Base-by-base conservation (phyloP, 129 eudicot genomes). In the Artemisia annua region DNA sequence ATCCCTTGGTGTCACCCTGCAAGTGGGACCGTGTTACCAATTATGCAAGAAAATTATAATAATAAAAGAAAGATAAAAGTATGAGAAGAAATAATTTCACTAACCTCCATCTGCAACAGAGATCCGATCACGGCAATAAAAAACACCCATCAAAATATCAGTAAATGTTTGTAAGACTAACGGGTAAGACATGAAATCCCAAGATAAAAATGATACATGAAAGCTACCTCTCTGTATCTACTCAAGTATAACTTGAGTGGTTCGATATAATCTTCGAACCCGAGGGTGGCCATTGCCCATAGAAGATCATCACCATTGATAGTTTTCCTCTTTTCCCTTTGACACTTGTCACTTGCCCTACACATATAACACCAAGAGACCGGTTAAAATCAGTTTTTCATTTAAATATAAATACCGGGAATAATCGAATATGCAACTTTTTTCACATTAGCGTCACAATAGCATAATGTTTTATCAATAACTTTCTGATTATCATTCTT, bases 291-390 rank as follows among this genome's bases (percentile, higher is more conserved):
- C 97, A 91, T 88, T 48, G 97, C 91, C 95, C 97, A 91, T 18
- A 91, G 70, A 78, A 91, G 81, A 84, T 91, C 97, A 78, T 91
- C 97, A 67, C 97, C 97, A 48, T 88, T 91, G 39, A 91, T 84
- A 0, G 97, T 91, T 88, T 91, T 91, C 80, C 97, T 85, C 78
- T 91, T 91, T 78, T 91, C 97, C 61, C 84, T 91, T 85, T 85
- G 97, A 73, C 97, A 91, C 84, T 91, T 91, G 62, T 91, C 97
- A 35, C 97, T 91, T 7, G 97, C 97, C 88, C 97, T 91, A 24
- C 43, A 78, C 43, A 55, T 72, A 67, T 69, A 84, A 71, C 71
- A 63, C 62, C 63, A 74, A 60, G n/a, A 52, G 5, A 70, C 51
- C 48, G 53, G 49, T 17, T 58, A 46, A 58, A 17, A 48, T 32